Conservation (phyloP, 192 early-diverging fungal species). For the Lunasporangiospora selenospora region DNA sequence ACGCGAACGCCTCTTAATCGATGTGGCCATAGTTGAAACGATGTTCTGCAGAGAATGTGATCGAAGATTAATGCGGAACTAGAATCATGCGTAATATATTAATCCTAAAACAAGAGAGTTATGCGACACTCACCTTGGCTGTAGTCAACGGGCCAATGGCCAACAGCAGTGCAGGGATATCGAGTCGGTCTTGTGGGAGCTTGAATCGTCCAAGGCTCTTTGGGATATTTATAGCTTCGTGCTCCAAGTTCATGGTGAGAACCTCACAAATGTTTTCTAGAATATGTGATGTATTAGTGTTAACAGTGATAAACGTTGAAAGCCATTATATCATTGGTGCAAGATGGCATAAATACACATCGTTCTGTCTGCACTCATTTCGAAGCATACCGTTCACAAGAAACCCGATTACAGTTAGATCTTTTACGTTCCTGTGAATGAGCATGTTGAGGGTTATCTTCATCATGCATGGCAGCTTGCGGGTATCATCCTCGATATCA, state of each 20-base stretch:
- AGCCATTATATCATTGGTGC: too few relatives aligned
- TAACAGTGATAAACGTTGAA: too few relatives aligned
- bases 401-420: constrained; percentile 3
- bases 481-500: constrained; percentile 5
- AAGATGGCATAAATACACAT: not conserved
- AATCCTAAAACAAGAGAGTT: not conserved
- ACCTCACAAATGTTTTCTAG: constrained; percentile 17
- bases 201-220: constrained; percentile 21
- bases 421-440: constrained; percentile 4
- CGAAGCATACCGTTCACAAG: constrained; percentile 15
- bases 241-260: constrained; percentile 10
- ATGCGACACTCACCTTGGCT: constrained; percentile 2
- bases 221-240: constrained; percentile 16
- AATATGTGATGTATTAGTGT: too few relatives aligned
- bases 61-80: not conserved
- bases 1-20: constrained; percentile 6
- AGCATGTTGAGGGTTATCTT: constrained; percentile 12
- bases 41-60: constrained; percentile 4
- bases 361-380: not conserved
- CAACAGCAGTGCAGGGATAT: constrained; percentile 2
- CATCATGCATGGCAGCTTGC: constrained; percentile 11
- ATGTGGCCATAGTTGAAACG: constrained; percentile 2
- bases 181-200: constrained; percentile 8
- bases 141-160: constrained; percentile 5
- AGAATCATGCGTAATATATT: too few relatives aligned